These are phyloP conservation scores for Amanita inopinata DNA, from an alignment of 768 basidiomycete genomes.

Conservation along the genomic window DNA sequence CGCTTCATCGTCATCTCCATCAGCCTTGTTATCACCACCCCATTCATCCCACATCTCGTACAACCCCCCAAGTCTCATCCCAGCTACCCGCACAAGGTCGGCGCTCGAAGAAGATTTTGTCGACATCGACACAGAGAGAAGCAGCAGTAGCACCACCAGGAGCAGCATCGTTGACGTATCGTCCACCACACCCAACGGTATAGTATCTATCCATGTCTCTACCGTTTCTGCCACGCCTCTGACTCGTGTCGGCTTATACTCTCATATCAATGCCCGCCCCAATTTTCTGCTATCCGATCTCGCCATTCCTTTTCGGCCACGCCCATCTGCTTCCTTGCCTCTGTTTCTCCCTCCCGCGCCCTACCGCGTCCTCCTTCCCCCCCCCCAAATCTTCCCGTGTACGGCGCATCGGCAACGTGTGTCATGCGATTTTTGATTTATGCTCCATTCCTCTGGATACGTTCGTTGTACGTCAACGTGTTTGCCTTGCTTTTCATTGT, in stretches of 20 bases:
- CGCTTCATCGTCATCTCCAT: neutral
- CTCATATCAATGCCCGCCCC: neutral
- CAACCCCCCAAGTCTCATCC: conserved; percentile 39
- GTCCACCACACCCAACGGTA: conserved; percentile 26
- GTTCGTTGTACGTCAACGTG: conserved; percentile 10
- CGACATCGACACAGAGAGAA: conserved; percentile 1
- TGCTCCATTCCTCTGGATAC: conserved; percentile 2
- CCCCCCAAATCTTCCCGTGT: neutral
- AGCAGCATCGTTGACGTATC: conserved; percentile 20
- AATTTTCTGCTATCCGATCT: neutral
- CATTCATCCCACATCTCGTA: conserved; percentile 18
- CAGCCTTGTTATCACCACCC: conserved; percentile 14
- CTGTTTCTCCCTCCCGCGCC: neutral
- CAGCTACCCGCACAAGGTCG: conserved; percentile 52
- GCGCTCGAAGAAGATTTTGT: conserved; percentile 42
- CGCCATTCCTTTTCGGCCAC: neutral
- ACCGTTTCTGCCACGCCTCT: conserved; percentile 5
- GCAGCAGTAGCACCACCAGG: conserved; percentile 14
- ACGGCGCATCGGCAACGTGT: conserved; percentile 1
- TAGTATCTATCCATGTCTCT: conserved; percentile 8
- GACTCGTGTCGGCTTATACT: conserved; percentile 6
- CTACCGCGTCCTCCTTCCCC: neutral
- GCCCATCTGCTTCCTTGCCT: neutral
- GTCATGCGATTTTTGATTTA: conserved; percentile 6
- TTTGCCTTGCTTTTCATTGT: conserved; percentile 8